Evolutionary conservation across 2,329 filamentous ascomycete species (phyloP).

Genomic region (Apiospora malaysiana): DNA sequence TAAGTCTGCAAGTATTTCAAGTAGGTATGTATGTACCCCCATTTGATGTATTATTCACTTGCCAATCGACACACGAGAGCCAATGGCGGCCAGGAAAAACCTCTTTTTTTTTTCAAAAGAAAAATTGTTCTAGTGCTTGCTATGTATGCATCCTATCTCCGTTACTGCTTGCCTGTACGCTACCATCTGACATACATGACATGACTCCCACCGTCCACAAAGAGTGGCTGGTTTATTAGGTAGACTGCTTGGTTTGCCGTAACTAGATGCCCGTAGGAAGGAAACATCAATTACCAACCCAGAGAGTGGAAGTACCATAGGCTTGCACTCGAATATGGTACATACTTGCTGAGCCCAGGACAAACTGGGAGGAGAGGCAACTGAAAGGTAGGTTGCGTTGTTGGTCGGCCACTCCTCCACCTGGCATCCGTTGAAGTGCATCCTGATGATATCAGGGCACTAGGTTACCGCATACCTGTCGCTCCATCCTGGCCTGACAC

Average conservation of each 20-base stretch:
- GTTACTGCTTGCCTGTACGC: conserved; percentile 1
- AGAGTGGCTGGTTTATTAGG: background rate
- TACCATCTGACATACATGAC: conserved; percentile 14
- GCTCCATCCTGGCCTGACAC: background rate
- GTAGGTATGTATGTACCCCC: no score
- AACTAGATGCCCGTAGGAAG: background rate
- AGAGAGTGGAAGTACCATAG: no score
- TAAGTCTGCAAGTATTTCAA: background rate
- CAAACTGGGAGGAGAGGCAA: background rate
- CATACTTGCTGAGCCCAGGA: background rate
- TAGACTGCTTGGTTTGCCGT: background rate
- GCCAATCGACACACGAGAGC: background rate
- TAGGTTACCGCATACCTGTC: background rate
- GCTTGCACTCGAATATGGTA: background rate
- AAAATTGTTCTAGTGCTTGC: conserved; percentile 12
- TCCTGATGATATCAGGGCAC: conserved; percentile 12
- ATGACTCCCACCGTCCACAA: conserved; percentile 2
- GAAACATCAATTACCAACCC: background rate
- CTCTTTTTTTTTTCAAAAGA: background rate
- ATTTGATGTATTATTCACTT: background rate
- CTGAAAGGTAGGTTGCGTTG: conserved; percentile 8
- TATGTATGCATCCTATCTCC: background rate
- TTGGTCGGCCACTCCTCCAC: conserved; percentile 3
- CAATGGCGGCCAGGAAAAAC: background rate
- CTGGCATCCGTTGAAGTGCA: conserved; percentile 15